Conservation (phyloP, 2,329 filamentous ascomycete genomes). For the Cadophora gregata region DNA sequence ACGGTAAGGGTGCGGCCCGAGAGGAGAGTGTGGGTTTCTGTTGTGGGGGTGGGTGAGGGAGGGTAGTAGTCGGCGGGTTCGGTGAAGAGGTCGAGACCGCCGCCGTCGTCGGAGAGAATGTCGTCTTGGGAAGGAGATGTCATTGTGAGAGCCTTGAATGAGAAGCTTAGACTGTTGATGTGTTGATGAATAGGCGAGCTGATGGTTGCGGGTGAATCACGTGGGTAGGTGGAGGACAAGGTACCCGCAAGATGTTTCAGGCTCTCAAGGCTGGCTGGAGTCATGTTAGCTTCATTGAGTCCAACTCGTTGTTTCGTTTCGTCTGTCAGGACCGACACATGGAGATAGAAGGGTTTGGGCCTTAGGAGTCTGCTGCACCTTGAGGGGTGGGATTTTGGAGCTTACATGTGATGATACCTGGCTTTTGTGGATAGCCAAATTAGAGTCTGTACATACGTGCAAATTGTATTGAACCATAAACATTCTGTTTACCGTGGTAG, state of each 20-base stretch:
- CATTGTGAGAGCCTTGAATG: not conserved
- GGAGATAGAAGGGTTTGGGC: not conserved
- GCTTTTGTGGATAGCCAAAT: not conserved
- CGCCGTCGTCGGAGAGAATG: constrained; percentile 19
- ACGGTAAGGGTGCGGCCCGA: constrained; percentile 62
- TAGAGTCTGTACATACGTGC: not conserved
- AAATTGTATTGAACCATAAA: no score
- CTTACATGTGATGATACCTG: not conserved
- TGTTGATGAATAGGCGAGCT: not conserved
- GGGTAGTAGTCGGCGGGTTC: constrained; percentile 84
- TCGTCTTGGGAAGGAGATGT: not conserved
- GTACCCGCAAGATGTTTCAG: not conserved
- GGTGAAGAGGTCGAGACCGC: constrained; percentile 65
- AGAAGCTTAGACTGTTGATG: not conserved
- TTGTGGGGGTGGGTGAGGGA: constrained; percentile 76
- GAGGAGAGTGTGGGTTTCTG: constrained; percentile 72
- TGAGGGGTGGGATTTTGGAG: not conserved
- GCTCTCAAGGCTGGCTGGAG: constrained; percentile 7
- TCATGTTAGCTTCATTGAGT: not conserved
- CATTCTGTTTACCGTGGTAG: no score
- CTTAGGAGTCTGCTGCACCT: not conserved
- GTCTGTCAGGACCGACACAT: not conserved
- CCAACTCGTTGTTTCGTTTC: not conserved
- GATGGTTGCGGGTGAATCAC: constrained; percentile 30
- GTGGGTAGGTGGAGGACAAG: constrained; percentile 13